Conservation (phyloP, 768 basidiomycete genomes). For the Strobilomyces dryophilus region DNA sequence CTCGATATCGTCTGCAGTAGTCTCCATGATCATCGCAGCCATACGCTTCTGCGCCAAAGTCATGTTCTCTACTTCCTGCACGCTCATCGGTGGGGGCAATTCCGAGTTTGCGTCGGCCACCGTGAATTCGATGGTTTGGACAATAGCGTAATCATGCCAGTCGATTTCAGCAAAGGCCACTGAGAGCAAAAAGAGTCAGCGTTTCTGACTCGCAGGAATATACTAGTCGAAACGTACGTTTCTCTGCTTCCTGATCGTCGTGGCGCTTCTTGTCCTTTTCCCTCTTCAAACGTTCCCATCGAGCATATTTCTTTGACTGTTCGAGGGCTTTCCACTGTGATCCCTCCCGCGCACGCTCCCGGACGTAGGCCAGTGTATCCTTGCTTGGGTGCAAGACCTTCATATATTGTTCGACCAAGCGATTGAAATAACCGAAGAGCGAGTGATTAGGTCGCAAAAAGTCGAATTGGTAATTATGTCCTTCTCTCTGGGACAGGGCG, state of each 20-base stretch:
- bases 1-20: constrained; percentile 82
- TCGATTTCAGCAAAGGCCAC: constrained; percentile 97
- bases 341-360: constrained; percentile 57
- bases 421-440: constrained; percentile 94
- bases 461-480: constrained; percentile 96
- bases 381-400: constrained; percentile 83
- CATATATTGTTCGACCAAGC: constrained; percentile 93
- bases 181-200: constrained; percentile 26
- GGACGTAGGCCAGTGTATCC: constrained; percentile 70
- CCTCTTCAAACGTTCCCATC: constrained; percentile 82
- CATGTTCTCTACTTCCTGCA: constrained; percentile 94
- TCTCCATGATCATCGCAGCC: constrained; percentile 98
- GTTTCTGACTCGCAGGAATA: neutral
- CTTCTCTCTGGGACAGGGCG: constrained; percentile 81
- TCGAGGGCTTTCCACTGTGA: constrained; percentile 79
- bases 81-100: constrained; percentile 93
- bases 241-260: constrained; percentile 91
- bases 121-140: constrained; percentile 97
- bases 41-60: constrained; percentile 95
- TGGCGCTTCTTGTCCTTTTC: constrained; percentile 83
- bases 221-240: constrained; percentile 48
- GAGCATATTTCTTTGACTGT: constrained; percentile 70
- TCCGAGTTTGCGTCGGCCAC: constrained; percentile 86
- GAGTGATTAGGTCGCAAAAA: constrained; percentile 95
- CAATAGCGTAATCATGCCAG: constrained; percentile 99